Evolutionary conservation across 2,329 filamentous ascomycete species (phyloP), one percentile per base, ranked within the genome.

Genomic region (Exophiala oligosperma): DNA sequence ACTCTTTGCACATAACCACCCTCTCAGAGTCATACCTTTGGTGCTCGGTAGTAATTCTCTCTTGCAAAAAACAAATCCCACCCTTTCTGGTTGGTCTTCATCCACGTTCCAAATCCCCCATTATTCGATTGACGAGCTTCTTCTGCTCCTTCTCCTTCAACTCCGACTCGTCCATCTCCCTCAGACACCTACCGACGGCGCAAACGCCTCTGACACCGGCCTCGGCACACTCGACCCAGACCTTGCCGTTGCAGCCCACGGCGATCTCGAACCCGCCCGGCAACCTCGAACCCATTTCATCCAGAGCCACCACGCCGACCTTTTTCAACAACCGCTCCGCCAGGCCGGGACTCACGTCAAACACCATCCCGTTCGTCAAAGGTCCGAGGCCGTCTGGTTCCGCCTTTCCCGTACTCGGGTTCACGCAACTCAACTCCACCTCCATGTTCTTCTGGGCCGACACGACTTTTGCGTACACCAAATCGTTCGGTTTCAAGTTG

Each of bases 371-470:
- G 7, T 88, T 91, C 2, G 81, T 85, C 52, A 99, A 75, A 5
- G 90, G 90, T 0, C 94, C 94, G 14, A 97, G 79, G 0, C 93
- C 93, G 48, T 96, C 93, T 0, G 88, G 83, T 67, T 97, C 92
- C 1, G 89, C 82, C 69, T 95, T 96, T 26, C 93, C 93, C 0
- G 92, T 97, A 1, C 88, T 83, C 0, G 90, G 82, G 62, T 92
- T 91, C 46, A 96, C 88, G 72, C 94, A 97, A 69, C 95, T 91
- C 46, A 99, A 79, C 76, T 97, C 94, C 1, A 91, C 83, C 69
- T 97, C 91, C 77, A 92, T 91, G 73, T 92, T 89, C 64, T 88
- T 87, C 68, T 91, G 88, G 17, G 90, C 88, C 41, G 88, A 84
- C 28, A 84, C 79, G 44, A 99, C 85, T 62, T 93, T 89, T 38